These are phyloP conservation scores for Trichophyton mentagrophytes DNA, from an alignment of 2,329 filamentous ascomycete species.

Conservation along the genomic window DNA sequence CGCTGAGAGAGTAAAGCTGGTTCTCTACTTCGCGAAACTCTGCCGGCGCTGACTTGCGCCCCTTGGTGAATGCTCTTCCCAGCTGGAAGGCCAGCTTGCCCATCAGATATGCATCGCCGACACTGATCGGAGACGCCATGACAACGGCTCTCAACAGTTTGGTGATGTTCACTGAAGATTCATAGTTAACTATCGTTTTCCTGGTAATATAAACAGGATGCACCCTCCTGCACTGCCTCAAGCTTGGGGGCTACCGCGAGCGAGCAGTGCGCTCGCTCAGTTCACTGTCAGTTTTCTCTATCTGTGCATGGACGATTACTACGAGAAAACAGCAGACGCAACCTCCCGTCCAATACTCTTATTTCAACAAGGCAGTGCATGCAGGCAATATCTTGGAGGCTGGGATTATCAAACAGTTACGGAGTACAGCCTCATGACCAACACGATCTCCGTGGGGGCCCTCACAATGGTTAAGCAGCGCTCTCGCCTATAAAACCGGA, in stretches of 20 bases:
- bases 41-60: slow-evolving; percentile 1
- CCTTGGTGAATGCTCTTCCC: neutral
- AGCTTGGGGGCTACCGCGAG: neutral
- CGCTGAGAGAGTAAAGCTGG: slow-evolving; percentile 3
- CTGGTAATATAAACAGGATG: no score
- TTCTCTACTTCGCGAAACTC: slow-evolving; percentile 4
- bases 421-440: no score
- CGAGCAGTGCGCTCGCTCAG: neutral
- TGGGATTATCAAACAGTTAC: no score
- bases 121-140: neutral
- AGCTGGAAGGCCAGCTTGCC: neutral
- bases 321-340: no score
- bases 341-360: no score
- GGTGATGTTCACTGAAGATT: neutral
- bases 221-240: neutral
- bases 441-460: no score
- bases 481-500: neutral
- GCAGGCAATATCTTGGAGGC: no score
- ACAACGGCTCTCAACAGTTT: neutral
- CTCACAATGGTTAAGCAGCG: no score
- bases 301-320: no score
- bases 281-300: no score
- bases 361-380: no score
- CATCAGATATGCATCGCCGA: neutral
- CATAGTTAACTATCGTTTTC: no score